Percentiles rank a stretch among this genome's conserved stretches.
These are phyloP conservation scores for Tricharina praecox DNA, from an alignment of 495 filamentous ascomycete species.

Conservation along the genomic window DNA sequence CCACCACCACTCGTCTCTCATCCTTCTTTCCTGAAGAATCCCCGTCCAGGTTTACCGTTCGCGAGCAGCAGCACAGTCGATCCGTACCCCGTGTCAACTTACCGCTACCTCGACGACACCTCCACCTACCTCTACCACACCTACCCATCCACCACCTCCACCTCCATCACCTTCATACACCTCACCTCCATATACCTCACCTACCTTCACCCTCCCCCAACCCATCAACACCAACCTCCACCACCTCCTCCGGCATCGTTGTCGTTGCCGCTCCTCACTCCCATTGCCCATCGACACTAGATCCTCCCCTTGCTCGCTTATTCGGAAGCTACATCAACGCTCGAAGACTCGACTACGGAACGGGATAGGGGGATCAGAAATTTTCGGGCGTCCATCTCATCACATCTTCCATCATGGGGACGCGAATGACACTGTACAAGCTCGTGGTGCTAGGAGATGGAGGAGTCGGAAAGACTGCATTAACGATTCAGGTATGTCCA, in stretches of 20 bases:
- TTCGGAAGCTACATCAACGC: no score
- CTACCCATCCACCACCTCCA: not conserved
- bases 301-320: no score
- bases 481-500: slow-evolving; percentile 97
- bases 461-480: slow-evolving; percentile 77
- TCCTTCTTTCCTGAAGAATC: not conserved
- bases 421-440: slow-evolving; percentile 85
- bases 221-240: no score
- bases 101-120: not conserved
- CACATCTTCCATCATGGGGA: not conserved
- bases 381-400: not conserved
- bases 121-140: not conserved
- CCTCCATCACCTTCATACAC: not conserved
- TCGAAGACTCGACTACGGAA: not conserved
- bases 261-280: no score
- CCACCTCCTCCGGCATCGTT: no score
- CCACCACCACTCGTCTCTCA: not conserved
- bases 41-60: not conserved
- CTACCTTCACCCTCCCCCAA: no score
- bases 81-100: not conserved
- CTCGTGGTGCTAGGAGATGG: slow-evolving; percentile 92
- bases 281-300: no score
- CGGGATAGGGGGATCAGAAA: not conserved
- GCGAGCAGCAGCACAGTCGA: not conserved
- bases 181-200: no score